phyloP scores from a whole-genome alignment of 1,284 basidiomycete species.

The Abortiporus biennis region DNA sequence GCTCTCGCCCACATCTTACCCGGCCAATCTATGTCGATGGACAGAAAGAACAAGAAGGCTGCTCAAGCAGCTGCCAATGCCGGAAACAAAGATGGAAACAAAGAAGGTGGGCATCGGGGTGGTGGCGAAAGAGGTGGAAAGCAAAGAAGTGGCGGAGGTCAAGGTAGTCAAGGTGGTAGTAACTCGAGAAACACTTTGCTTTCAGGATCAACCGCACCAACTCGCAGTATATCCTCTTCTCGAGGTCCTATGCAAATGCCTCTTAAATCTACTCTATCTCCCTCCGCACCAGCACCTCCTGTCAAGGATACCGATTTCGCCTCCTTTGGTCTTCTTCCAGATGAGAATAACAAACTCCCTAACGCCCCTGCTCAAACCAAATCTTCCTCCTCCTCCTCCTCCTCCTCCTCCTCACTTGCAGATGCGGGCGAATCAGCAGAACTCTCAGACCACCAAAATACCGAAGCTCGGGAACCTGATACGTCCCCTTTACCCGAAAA shows the following conservation, averaged over 20 bases:
- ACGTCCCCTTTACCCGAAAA: constrained; percentile 37
- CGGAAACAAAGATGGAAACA: constrained; percentile 28
- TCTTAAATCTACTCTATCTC: constrained; percentile 65
- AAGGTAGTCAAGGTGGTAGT: constrained; percentile 19
- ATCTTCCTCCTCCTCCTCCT: constrained; percentile 15
- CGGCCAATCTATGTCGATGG: constrained; percentile 76
- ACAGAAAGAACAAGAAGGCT: constrained; percentile 96
- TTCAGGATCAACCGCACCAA: constrained; percentile 46
- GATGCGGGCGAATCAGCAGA: constrained; percentile 11
- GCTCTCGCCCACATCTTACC: constrained; percentile 91
- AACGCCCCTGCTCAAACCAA: constrained; percentile 40
- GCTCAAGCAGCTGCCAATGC: constrained; percentile 67
- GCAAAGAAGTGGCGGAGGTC: constrained; percentile 8
- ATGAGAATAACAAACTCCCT: constrained; percentile 44
- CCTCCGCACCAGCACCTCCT: constrained; percentile 73
- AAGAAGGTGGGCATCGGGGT: constrained; percentile 21
- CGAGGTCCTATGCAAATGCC: constrained; percentile 59
- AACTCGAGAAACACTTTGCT: constrained; percentile 41
- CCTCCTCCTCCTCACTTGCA: constrained; percentile 6
- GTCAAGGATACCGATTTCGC: constrained; percentile 73
- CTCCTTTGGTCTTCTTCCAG: constrained; percentile 53
- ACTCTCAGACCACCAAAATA: constrained; percentile 10
- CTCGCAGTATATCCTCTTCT: constrained; percentile 38
- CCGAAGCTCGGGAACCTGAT: neutral
- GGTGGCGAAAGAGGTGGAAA: constrained; percentile 14